Evolutionary conservation across 345 rosid genomes (phyloP).

Genomic region (Adansonia digitata): DNA sequence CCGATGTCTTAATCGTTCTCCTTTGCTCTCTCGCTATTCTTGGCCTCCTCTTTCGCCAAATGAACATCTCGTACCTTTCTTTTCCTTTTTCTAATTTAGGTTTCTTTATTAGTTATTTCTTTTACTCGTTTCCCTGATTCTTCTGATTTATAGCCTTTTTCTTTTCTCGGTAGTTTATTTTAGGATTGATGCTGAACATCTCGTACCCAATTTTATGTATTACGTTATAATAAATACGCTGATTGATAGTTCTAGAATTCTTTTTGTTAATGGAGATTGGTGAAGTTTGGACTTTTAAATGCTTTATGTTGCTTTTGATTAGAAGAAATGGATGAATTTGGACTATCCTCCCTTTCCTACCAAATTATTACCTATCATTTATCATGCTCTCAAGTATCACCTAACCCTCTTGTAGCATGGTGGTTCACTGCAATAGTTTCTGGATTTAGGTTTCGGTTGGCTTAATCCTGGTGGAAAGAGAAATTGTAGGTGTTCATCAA

Average conservation of each 20-base stretch:
- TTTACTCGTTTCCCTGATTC: not conserved
- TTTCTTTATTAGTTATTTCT: not conserved
- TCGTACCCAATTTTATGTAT: not conserved
- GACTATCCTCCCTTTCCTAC: not conserved
- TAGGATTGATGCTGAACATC: not conserved
- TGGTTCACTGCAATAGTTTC: not conserved
- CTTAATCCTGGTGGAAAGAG: not conserved
- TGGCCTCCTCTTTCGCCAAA: conserved; percentile 94
- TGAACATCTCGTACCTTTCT: conserved; percentile 66
- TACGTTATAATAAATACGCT: not conserved
- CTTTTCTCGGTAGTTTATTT: not conserved
- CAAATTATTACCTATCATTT: not conserved
- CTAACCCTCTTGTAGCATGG: not conserved
- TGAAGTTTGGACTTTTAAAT: not conserved
- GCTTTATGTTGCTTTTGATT: not conserved
- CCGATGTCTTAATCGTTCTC: conserved; percentile 90
- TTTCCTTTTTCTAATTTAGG: not conserved
- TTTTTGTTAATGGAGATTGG: not conserved
- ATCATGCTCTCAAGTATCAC: too few species aligned
- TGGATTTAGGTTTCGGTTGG: not conserved
- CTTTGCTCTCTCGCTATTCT: conserved; percentile 99
- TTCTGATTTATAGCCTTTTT: not conserved
- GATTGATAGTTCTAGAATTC: not conserved
- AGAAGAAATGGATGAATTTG: not conserved
- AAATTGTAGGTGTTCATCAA: not conserved